Evolutionary conservation across 2,329 filamentous ascomycete species (phyloP).

Genomic region (Orbilia brochopaga): DNA sequence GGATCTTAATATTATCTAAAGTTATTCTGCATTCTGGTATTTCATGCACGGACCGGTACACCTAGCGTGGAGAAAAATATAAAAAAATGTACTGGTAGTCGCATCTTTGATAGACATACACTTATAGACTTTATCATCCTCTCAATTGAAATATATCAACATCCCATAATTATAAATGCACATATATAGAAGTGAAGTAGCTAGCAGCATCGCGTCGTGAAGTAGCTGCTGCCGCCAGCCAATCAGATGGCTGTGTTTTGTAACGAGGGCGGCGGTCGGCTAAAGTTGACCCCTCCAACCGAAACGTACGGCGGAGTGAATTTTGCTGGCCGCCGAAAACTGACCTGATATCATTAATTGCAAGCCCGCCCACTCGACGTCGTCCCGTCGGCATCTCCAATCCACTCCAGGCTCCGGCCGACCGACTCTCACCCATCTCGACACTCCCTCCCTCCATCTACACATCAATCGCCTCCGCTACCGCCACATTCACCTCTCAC

Average conservation of each 20-base stretch:
- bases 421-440: constrained; percentile 1
- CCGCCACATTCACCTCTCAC: background rate
- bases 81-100: background rate
- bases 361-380: constrained; percentile 22
- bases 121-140: too few species aligned
- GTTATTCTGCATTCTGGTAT: background rate
- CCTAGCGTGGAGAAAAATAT: background rate
- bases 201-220: background rate
- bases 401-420: constrained; percentile 46
- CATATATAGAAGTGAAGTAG: too few species aligned
- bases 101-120: background rate
- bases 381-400: constrained; percentile 34
- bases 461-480: background rate
- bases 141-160: too few species aligned
- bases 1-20: too few species aligned
- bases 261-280: constrained; percentile 35
- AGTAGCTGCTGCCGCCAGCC: background rate
- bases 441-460: constrained; percentile 26
- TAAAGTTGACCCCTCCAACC: constrained; percentile 47
- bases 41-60: background rate
- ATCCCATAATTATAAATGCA: background rate
- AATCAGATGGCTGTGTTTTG: constrained; percentile 39
- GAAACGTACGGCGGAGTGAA: constrained; percentile 41
- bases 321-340: constrained; percentile 30
- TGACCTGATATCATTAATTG: too few species aligned